Base-by-base conservation (phyloP, 1,284 basidiomycete species). In the Boletellus dicymbophilus region DNA sequence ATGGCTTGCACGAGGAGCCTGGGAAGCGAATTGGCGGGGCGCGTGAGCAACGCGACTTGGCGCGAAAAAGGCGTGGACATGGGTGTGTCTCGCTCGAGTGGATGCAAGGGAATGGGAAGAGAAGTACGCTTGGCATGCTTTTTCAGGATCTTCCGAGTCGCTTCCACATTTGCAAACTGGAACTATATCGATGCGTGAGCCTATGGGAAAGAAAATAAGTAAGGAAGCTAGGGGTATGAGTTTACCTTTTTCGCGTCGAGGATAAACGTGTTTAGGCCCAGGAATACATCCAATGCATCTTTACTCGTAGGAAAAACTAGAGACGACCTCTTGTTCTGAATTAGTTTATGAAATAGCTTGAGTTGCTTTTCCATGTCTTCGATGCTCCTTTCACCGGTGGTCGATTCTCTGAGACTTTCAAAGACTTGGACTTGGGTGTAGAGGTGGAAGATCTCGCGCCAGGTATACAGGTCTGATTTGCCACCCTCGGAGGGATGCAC, bases 81-180 rank as follows among this genome's bases (percentile, higher is more conserved):
- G 23, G 52, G 47, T 12, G 56, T 37, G n/a, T 52, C 48, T 37
- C 47, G 57, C 6, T 44, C 51, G 49, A 66, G 54, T 12, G 58
- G 47, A 33, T 50, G 30, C 3, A 48, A 28, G 3, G 79, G 76
- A 16, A 80, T 66, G 1, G 83, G 82, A 4, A 90, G 72, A 0
- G 84, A 80, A 0, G 91, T 93, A 6, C 93, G 84, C 68, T 97
- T 98, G 25, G 91, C 82, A 66, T 97, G 95, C 67, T 98, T 98
- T 77, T 98, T 97, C 53, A 97, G 80, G 53, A 94, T 93, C 72
- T 94, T 94, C 38, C 90, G 82, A 2, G 84, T 88, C 1, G 95
- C 95, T 67, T 97, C 93, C 8, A 90, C 79, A 58, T 94, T 98
- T 9, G 93, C 93, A 30, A 81, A 71, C 67, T 95, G 90, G 63